Evolutionary conservation across 108 stramenopile genomes (phyloP), one percentile per base, ranked within the genome.

Genomic region (Poteriospumella lacustris): DNA sequence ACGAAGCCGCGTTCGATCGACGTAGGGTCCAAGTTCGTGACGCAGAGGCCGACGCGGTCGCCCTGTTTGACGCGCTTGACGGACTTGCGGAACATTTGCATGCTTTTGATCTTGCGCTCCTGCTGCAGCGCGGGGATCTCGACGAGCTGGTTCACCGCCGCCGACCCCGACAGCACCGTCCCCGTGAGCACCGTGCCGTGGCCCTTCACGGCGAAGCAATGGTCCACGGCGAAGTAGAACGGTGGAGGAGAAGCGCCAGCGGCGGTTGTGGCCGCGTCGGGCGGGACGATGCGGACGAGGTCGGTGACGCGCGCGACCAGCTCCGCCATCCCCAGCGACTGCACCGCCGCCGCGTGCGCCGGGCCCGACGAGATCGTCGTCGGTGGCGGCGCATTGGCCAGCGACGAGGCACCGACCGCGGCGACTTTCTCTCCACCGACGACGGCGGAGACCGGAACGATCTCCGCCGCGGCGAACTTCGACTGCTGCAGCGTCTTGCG

Each of bases 11-110:
- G 89, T 79, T 99, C 98, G 64, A 99, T 76, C 29, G 89, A 70
- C 68, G 89, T 90, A 56, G 95, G 82, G 81, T 97, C 97, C 34
- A 99, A 91, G 58, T 91, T 90, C 39, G 93, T 81, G 26, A 98
- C 86, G 68, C 95, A 96, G 15, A 99, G 86, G 2, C 95, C 98
- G 2, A 94, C 95, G 43, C 98, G 90, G 88, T 99, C 98, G 0
- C 98, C 98, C 70, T 93, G 90, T 58, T 84, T 83, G 47, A 40
- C 28, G 9, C 5, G 19, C 41, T 75, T 68, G 0, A 94, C 93
- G 42, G 91, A 85, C 59, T 89, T 83, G 73, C 90, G 91, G 83
- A 98, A 99, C 91, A 95, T 94, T 87, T 99, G 97, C 81, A 97
- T 92, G 31, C 90, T 90, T 77, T 97, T 97, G 68, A 99, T 89